phyloP scores from a whole-genome alignment of 2,329 filamentous ascomycete genomes.

The Talaromyces verruculosus region DNA sequence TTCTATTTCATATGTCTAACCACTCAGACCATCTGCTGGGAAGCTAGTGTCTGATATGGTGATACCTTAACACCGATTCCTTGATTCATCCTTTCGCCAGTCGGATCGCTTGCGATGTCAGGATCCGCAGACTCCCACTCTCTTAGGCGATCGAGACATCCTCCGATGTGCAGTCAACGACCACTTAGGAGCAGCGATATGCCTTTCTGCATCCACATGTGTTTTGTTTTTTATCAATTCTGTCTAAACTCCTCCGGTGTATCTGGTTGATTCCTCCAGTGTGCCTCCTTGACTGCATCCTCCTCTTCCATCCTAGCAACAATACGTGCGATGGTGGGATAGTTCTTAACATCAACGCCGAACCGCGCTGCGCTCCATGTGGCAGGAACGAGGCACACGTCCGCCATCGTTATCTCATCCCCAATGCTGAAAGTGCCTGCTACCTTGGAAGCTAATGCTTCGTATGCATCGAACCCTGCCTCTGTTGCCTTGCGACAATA shows the following conservation, averaged over 20 bases:
- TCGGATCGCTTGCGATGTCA: not conserved
- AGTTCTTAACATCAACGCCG: slow-evolving; percentile 54
- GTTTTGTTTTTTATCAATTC: not conserved
- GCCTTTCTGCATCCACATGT: not conserved
- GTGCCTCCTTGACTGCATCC: slow-evolving; percentile 54
- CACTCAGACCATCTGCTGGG: not conserved
- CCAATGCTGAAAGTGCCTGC: slow-evolving; percentile 57
- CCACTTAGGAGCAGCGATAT: not conserved
- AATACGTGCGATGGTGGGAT: slow-evolving; percentile 50
- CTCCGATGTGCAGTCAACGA: not conserved
- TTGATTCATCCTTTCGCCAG: not conserved
- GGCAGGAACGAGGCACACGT: slow-evolving; percentile 59
- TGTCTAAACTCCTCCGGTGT: slow-evolving; percentile 49
- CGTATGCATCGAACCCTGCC: slow-evolving; percentile 59
- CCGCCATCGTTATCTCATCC: slow-evolving; percentile 57
- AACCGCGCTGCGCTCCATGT: slow-evolving; percentile 59
- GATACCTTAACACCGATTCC: not conserved
- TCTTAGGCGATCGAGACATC: not conserved
- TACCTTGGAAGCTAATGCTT: slow-evolving; percentile 41
- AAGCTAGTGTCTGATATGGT: not conserved
- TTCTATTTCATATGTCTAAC: not conserved
- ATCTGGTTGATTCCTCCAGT: slow-evolving; percentile 58
- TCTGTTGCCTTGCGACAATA: slow-evolving; percentile 57
- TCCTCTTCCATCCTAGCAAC: slow-evolving; percentile 49
- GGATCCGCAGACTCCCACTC: not conserved